Evolutionary conservation across 352 stramenopile genomes (phyloP), one percentile per base, ranked within the genome.

Genomic region (Phytophthora colocasiae): DNA sequence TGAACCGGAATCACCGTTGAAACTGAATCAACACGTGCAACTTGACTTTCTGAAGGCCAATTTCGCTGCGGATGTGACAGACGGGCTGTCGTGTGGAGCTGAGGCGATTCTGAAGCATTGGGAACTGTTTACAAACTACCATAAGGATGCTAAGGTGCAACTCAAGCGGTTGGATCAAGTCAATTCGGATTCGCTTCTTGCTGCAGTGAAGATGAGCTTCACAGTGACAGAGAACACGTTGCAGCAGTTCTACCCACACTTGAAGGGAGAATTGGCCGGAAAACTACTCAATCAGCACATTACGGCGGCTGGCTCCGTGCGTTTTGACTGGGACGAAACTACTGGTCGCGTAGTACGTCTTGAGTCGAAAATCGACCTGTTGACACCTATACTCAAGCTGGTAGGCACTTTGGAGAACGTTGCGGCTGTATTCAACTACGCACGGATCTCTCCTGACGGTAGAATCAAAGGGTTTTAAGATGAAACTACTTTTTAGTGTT

Each of bases 211-310:
- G 0, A 11, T 63, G 11, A 55, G 39, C 26, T 26, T 60, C 46
- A 64, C 53, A 4, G 53, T 69, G 7, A 64, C 45, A 1, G 14
- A 69, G 24, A 65, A 54, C 31, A 69, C 54, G 6, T 24, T 69
- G 31, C 31, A 29, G 6, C 14, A 65, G 15, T 6, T 59, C 6
- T 69, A 59, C 17, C 62, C 45, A 3, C 39, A 69, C 24, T 4
- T 63, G 26, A 17, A 3, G 14, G 14, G 15, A 6, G 22, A 14
- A n/a, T 10, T 63, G 3, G 53, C 38, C 7, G 12, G 0, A 2
- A 49, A 12, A 17, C 29, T 69, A 39, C 15, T 69, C 26, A 43
- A 58, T 46, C 52, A 58, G 12, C 17, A 53, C 4, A 1, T 69
- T 17, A 31, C 36, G 4, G 1, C 52, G 15, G 15, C 17, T 9